phyloP scores from a whole-genome alignment of 2,329 filamentous ascomycete genomes.

The Ophiostoma ulmi region DNA sequence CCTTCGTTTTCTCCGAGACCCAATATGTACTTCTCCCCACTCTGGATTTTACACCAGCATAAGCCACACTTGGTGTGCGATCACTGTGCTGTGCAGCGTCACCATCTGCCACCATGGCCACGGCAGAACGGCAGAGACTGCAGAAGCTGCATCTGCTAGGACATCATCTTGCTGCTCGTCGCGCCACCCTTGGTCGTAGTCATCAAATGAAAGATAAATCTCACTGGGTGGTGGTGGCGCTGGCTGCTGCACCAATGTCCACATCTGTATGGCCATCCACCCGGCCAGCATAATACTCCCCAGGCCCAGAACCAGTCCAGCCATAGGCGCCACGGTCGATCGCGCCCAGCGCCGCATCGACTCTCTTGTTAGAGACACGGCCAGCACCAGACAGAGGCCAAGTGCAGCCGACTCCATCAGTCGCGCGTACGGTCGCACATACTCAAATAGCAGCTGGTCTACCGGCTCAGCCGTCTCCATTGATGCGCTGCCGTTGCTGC shows the following conservation, averaged over 20 bases:
- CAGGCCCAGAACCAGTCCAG: slow-evolving; percentile 22
- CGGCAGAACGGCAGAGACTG: slow-evolving; percentile 4
- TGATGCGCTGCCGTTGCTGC: background rate
- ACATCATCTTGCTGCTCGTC: background rate
- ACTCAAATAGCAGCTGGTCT: slow-evolving; percentile 14
- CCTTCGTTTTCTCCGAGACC: background rate
- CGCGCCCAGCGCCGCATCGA: slow-evolving; percentile 21
- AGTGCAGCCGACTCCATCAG: slow-evolving; percentile 21
- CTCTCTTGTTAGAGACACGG: slow-evolving; percentile 17
- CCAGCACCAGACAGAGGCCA: slow-evolving; percentile 23
- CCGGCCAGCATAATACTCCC: slow-evolving; percentile 21
- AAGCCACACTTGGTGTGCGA: slow-evolving; percentile 24
- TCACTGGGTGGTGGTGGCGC: background rate
- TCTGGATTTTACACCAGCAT: background rate
- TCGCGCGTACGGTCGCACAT: slow-evolving; percentile 20
- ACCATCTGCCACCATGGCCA: slow-evolving; percentile 27
- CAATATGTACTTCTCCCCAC: background rate
- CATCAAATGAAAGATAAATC: background rate
- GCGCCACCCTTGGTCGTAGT: slow-evolving; percentile 8
- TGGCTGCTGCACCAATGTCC: slow-evolving; percentile 13
- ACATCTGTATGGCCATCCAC: slow-evolving; percentile 25
- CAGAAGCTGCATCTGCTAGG: background rate
- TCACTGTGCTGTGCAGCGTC: slow-evolving; percentile 23
- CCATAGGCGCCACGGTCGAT: background rate
- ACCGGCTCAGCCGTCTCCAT: background rate